A percentile compares a stretch with the other conserved stretches of the same genome.
Evolutionary conservation across 441 rosid species (phyloP).

Genomic region (Pelargonium fulgidum): DNA sequence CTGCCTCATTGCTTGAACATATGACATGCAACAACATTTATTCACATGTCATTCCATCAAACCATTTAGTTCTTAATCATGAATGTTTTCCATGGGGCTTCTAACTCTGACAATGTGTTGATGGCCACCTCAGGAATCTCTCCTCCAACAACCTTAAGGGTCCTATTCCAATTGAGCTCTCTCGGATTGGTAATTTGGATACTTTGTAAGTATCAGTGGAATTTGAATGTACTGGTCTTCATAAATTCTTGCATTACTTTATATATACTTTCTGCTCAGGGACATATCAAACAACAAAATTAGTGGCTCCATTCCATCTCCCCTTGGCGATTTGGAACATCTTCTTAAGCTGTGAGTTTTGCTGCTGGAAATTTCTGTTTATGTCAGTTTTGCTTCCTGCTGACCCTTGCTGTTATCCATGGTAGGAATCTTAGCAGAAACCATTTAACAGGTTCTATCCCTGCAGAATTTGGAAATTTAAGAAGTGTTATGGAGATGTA

Average conservation of each 20-base stretch:
- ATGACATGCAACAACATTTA: too few species aligned
- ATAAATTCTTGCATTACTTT: not conserved
- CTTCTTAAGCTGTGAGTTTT: conserved; percentile 59
- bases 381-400: not conserved
- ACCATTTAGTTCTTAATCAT: not conserved
- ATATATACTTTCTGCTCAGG: conserved; percentile 30
- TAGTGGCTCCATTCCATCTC: conserved; percentile 60
- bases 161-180: conserved; percentile 62
- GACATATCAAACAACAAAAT: conserved; percentile 73
- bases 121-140: conserved; percentile 47
- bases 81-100: too few species aligned
- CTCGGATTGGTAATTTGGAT: conserved; percentile 77
- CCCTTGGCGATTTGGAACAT: conserved; percentile 80
- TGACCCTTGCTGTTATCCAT: conserved; percentile 13
- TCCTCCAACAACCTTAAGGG: conserved; percentile 75
- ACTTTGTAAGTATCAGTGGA: conserved; percentile 45
- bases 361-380: not conserved
- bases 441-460: conserved; percentile 57
- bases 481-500: conserved; percentile 91
- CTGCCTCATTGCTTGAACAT: not conserved
- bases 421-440: conserved; percentile 83
- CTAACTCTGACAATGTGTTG: not conserved
- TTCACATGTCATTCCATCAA: too few species aligned
- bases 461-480: conserved; percentile 80
- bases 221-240: too few species aligned